Percentiles rank a stretch among this genome's conserved stretches.
Evolutionary conservation across 2,329 filamentous ascomycete genomes (phyloP).

Genomic region (Diaporthe australafricana): DNA sequence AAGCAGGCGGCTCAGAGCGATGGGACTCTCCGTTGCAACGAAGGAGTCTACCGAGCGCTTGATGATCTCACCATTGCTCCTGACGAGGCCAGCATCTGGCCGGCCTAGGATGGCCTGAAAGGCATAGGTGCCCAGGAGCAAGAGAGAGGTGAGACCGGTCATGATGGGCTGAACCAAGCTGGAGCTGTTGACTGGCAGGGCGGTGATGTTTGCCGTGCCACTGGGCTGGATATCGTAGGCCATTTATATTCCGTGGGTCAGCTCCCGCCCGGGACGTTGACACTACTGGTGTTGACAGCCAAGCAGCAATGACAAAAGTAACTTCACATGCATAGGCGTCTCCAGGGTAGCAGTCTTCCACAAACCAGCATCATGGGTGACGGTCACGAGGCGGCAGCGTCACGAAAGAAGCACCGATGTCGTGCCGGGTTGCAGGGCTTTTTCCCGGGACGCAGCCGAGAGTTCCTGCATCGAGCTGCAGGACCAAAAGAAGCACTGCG

Average conservation of each 20-base stretch:
- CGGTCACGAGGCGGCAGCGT: slow-evolving; percentile 21
- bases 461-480: slow-evolving; percentile 30
- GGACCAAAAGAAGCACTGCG: slow-evolving; percentile 1
- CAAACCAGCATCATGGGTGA: slow-evolving; percentile 23
- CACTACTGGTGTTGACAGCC: slow-evolving; percentile 1
- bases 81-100: slow-evolving; percentile 49
- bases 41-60: slow-evolving; percentile 65
- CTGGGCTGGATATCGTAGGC: slow-evolving; percentile 11
- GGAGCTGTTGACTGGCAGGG: slow-evolving; percentile 28
- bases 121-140: slow-evolving; percentile 63
- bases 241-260: slow-evolving; percentile 26
- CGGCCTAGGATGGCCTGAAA: slow-evolving; percentile 63
- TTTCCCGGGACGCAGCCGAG: slow-evolving; percentile 21
- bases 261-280: not conserved
- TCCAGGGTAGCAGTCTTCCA: slow-evolving; percentile 18
- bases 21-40: slow-evolving; percentile 62
- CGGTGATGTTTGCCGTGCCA: slow-evolving; percentile 12
- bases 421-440: slow-evolving; percentile 36
- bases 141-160: slow-evolving; percentile 54
- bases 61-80: slow-evolving; percentile 50
- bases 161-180: slow-evolving; percentile 35
- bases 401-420: slow-evolving; percentile 43
- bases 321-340: slow-evolving; percentile 12
- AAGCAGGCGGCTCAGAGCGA: slow-evolving; percentile 63
- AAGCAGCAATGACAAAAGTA: slow-evolving; percentile 12